Evolutionary conservation across 2,329 filamentous ascomycete genomes (phyloP), one percentile per base, ranked within the genome.

Genomic region (Fusarium pininemorale): DNA sequence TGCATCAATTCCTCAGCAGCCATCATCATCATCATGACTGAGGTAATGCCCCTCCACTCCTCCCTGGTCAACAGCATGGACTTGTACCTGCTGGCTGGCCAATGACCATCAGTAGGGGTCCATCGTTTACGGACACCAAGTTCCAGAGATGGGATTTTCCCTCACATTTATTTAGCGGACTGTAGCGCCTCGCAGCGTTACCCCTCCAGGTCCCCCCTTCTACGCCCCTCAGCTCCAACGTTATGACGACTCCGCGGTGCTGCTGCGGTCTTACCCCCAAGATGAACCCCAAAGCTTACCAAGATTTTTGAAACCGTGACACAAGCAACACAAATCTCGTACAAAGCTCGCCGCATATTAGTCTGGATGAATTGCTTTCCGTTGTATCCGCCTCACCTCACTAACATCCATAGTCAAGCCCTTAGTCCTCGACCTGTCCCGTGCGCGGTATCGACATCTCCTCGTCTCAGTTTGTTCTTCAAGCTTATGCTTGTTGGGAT

Each of bases 241-340:
- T 75, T 75, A 75, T 75, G 72, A 75, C 72, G 72, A 68, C 47
- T 75, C 32, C 59, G 51, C 72, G 72, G 72, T 75, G 68, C 51
- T 74, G 72, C 69, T 58, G 61, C 72, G 72, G 72, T 63, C 72
- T 73, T 75, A 74, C 72, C 72, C 72, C 72, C 71, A 75, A 75
- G 66, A 39, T 50, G 56, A 73, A 65, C 70, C 59, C 69, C 71
- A 68, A 70, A 58, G 69, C 73, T 75, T 73, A 75, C 73, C 73
- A 75, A 75, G 65, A 75, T 73, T 75, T 72, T 70, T 54, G 59
- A 70, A 75, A 62, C 73, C 66, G 57, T 75, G 72, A 75, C 73
- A 75, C 62, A 73, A 75, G 72, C 65, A 73, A 75, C 58, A 75
- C 72, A 75, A 75, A 72, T 72, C 71, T 74, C 71, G 69, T 64